Conservation (phyloP, 2,329 filamentous ascomycete species). For the Fusarium anthophilum region DNA sequence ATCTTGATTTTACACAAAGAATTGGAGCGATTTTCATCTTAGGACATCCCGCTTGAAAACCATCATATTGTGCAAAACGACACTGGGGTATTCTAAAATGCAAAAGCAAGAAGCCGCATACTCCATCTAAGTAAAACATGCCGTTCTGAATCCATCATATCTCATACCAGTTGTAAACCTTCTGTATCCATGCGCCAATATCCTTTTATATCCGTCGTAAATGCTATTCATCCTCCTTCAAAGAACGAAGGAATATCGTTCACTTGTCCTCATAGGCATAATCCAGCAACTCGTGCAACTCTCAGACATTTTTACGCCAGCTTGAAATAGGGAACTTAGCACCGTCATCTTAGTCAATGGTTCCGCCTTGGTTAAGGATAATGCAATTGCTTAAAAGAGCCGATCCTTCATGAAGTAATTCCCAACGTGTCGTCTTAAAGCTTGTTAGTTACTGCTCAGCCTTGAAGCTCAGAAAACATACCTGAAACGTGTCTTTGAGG, state of each 20-base stretch:
- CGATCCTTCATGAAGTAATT: constrained; percentile 88
- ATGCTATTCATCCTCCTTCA: neutral
- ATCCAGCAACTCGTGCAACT: neutral
- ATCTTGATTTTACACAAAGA: neutral
- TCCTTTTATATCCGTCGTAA: constrained; percentile 8
- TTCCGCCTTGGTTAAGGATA: constrained; percentile 47
- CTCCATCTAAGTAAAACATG: constrained; percentile 30
- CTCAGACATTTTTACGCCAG: neutral
- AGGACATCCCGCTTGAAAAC: neutral
- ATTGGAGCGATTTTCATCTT: neutral
- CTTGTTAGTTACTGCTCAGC: neutral
- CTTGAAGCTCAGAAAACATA: neutral
- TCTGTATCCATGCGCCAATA: constrained; percentile 11
- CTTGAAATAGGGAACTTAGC: neutral
- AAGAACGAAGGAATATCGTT: neutral
- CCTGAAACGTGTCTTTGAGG: constrained; percentile 78
- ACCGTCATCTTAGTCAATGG: constrained; percentile 27
- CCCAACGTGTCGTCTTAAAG: constrained; percentile 79
- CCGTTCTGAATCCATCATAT: constrained; percentile 16
- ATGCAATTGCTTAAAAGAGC: constrained; percentile 85
- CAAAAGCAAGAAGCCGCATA: constrained; percentile 36
- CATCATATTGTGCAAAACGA: constrained; percentile 26
- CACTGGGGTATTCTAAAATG: constrained; percentile 44
- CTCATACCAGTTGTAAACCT: constrained; percentile 3
- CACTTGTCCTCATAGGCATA: neutral